These are phyloP conservation scores for Apium graveolens DNA, from an alignment of 129 eudicot genomes.

Conservation along the genomic window DNA sequence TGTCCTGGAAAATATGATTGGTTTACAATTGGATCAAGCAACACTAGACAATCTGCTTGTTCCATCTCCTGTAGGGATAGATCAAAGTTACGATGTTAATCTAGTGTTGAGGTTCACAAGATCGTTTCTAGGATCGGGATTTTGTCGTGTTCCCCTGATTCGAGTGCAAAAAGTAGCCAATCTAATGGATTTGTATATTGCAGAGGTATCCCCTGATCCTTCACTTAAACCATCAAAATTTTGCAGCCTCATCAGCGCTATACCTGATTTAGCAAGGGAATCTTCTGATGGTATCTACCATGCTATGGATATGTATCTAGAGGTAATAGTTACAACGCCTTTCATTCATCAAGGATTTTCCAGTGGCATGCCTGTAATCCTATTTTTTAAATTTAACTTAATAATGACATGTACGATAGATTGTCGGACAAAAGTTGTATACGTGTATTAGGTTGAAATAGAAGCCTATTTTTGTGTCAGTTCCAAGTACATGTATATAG, in stretches of 20 bases:
- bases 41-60: constrained; percentile 64
- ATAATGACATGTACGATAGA: neutral
- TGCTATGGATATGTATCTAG: constrained; percentile 58
- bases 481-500: neutral
- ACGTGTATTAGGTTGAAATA: neutral
- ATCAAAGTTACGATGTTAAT: constrained; percentile 51
- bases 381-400: neutral
- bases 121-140: constrained; percentile 36
- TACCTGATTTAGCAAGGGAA: constrained; percentile 72
- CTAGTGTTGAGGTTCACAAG: constrained; percentile 48
- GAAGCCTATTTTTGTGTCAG: neutral
- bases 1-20: constrained; percentile 64
- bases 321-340: constrained; percentile 31
- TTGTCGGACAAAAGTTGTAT: neutral
- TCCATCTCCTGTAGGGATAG: constrained; percentile 45
- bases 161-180: constrained; percentile 43
- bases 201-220: constrained; percentile 93
- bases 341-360: neutral
- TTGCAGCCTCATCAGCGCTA: constrained; percentile 35
- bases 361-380: neutral
- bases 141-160: constrained; percentile 20
- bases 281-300: constrained; percentile 53
- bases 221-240: constrained; percentile 57
- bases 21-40: constrained; percentile 65
- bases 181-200: constrained; percentile 52